phyloP scores from a whole-genome alignment of 306 rosid species.

The Rosa persica region DNA sequence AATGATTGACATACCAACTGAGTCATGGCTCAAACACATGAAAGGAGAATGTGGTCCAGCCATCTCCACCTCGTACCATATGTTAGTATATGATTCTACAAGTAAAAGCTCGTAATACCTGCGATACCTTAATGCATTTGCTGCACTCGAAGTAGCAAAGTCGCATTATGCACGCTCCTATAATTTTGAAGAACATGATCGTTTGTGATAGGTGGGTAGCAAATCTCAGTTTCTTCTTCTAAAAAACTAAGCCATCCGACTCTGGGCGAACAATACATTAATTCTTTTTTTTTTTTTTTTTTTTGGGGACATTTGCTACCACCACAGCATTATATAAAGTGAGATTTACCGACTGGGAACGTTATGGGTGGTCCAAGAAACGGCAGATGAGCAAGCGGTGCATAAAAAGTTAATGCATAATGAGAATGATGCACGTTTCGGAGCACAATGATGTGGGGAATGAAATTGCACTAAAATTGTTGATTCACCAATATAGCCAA shows the following conservation, averaged over 20 bases:
- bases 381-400: constrained; percentile 9
- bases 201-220: background rate
- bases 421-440: background rate
- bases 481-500: constrained; percentile 1
- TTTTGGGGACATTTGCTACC: background rate
- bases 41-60: background rate
- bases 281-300: background rate
- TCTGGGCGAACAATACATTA: background rate
- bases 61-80: background rate
- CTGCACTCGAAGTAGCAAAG: background rate
- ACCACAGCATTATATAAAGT: background rate
- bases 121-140: background rate
- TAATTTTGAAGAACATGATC: background rate
- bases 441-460: background rate
- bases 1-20: background rate
- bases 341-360: background rate
- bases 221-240: background rate
- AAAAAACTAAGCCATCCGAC: background rate
- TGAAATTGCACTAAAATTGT: background rate
- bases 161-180: background rate
- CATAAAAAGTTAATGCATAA: background rate
- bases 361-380: background rate
- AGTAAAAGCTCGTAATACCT: background rate
- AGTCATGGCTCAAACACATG: background rate
- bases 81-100: background rate